Percentiles rank a stretch among this genome's conserved stretches.
Conservation (phyloP, 306 rosid genomes). For the barrel medic (Medicago truncatula) region MtrunA17r5.0-ANR NC_053043.1:1609001-1609500, state of each 20-base stretch:
- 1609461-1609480: slow-evolving; percentile 43
- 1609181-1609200: slow-evolving; percentile 59
- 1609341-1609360: slow-evolving; percentile 58
- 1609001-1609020: slow-evolving; percentile 27
- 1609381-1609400: slow-evolving; percentile 56
- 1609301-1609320: slow-evolving; percentile 54
- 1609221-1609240: slow-evolving; percentile 54
- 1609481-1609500: slow-evolving; percentile 47
- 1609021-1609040: slow-evolving; percentile 22
- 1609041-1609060: slow-evolving; percentile 28
- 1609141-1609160: slow-evolving; percentile 62
- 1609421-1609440: slow-evolving; percentile 49
- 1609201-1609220: slow-evolving; percentile 63
- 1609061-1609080: slow-evolving; percentile 71
- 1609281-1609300: slow-evolving; percentile 52
- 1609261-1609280: slow-evolving; percentile 55
- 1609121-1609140: slow-evolving; percentile 73
- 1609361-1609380: slow-evolving; percentile 67
- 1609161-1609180: slow-evolving; percentile 56
- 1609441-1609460: slow-evolving; percentile 45
- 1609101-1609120: slow-evolving; percentile 79
- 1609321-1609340: slow-evolving; percentile 53
- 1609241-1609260: slow-evolving; percentile 53
- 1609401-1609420: slow-evolving; percentile 41
- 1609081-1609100: slow-evolving; percentile 85